A percentile compares a stretch with the other conserved stretches of the same genome.
Conservation (phyloP, 176 grass and related monocot genomes). For the Puya raimondii region DNA sequence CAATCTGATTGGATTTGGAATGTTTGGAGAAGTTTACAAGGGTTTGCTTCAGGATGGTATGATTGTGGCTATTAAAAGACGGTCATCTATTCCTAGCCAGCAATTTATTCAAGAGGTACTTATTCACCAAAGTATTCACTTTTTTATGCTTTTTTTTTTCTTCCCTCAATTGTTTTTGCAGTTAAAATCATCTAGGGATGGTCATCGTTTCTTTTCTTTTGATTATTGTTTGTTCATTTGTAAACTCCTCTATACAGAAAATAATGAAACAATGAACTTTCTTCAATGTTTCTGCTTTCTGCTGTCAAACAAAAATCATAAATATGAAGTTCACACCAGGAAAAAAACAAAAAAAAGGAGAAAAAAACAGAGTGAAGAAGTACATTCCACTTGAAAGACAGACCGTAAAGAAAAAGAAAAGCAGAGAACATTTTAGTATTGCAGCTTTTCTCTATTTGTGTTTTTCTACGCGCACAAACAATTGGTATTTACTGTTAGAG, state of each 20-base stretch:
- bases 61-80: constrained; percentile 78
- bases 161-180: too few relatives aligned
- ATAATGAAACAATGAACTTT: too few relatives aligned
- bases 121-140: background rate
- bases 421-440: background rate
- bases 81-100: constrained; percentile 50
- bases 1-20: constrained; percentile 72
- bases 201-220: too few relatives aligned
- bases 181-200: background rate
- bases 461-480: background rate
- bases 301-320: too few relatives aligned
- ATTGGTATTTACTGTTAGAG: background rate
- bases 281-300: too few relatives aligned
- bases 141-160: background rate
- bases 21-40: constrained; percentile 88
- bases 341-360: too few relatives aligned
- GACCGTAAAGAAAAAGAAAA: background rate
- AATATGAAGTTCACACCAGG: background rate
- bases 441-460: background rate
- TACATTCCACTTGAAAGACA: too few relatives aligned
- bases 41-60: constrained; percentile 84
- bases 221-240: too few relatives aligned
- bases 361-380: too few relatives aligned
- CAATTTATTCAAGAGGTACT: constrained; percentile 82
- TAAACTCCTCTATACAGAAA: too few relatives aligned